Conservation (phyloP, 306 rosid genomes). For the Dicorynia guianensis region DNA sequence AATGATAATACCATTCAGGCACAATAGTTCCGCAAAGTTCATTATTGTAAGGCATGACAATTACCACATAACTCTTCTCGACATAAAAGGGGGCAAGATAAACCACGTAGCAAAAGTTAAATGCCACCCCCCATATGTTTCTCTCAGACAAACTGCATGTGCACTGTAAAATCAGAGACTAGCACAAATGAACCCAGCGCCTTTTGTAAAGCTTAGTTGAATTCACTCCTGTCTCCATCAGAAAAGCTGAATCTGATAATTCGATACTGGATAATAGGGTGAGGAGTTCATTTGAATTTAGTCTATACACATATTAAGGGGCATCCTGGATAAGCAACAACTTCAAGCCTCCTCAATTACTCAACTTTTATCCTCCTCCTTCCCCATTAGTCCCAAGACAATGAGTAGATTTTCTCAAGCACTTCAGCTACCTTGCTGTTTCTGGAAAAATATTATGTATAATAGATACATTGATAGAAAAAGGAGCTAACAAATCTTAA, state of each 20-base stretch:
- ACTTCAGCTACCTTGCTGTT: background rate
- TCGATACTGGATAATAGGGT: background rate
- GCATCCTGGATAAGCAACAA: background rate
- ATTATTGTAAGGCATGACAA: background rate
- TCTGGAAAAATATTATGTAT: background rate
- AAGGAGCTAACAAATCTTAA: background rate
- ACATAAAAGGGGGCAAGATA: background rate
- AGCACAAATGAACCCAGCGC: background rate
- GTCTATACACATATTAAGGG: background rate
- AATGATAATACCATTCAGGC: constrained; percentile 1
- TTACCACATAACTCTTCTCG: background rate
- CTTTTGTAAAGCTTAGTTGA: constrained; percentile 6
- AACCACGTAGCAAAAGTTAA: background rate
- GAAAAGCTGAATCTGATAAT: background rate
- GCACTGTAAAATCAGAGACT: background rate
- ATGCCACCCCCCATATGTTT: too few species aligned
- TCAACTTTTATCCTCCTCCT: constrained; percentile 16
- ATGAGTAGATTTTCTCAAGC: background rate
- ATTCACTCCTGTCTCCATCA: background rate
- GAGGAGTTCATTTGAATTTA: background rate
- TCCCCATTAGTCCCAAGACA: background rate
- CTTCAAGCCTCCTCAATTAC: background rate
- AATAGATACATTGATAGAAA: background rate
- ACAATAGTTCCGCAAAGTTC: background rate
- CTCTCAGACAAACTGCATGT: background rate